Percentiles rank a stretch among this genome's conserved stretches.
These are phyloP conservation scores for Calonectria multiphialidica DNA, from an alignment of 2,329 filamentous ascomycete species.

Conservation along the genomic window DNA sequence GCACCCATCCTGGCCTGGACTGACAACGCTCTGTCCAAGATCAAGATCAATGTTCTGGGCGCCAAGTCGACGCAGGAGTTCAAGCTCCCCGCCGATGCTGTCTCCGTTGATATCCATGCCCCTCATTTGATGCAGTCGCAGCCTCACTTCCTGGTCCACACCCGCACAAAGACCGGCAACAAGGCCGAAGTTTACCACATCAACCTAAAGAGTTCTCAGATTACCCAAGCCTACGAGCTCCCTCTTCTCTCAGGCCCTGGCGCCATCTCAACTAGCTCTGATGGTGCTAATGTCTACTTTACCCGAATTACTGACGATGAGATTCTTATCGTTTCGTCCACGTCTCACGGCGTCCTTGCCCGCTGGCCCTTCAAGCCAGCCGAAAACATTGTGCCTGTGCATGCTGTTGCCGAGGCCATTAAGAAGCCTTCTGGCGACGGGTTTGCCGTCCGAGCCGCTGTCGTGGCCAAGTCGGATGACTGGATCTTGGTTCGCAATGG, in stretches of 20 bases:
- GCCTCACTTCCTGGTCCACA: conserved; percentile 89
- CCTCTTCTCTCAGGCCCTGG: conserved; percentile 78
- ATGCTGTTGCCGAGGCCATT: conserved; percentile 86
- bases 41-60: conserved; percentile 80
- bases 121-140: conserved; percentile 78
- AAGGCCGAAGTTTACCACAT: conserved; percentile 91
- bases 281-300: conserved; percentile 88
- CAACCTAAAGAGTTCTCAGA: conserved; percentile 74
- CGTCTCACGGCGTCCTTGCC: conserved; percentile 80
- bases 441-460: conserved; percentile 83
- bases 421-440: conserved; percentile 72
- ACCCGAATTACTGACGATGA: conserved; percentile 84
- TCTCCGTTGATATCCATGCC: conserved; percentile 76
- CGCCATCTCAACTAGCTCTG: conserved; percentile 82
- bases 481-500: conserved; percentile 90
- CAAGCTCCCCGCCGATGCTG: conserved; percentile 59
- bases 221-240: conserved; percentile 84
- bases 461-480: conserved; percentile 75
- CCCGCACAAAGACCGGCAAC: conserved; percentile 75
- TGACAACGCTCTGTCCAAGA: conserved; percentile 69
- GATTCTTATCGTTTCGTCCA: conserved; percentile 79
- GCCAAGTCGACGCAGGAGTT: conserved; percentile 69
- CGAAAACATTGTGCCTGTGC: conserved; percentile 62
- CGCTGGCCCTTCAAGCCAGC: conserved; percentile 74
- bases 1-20: conserved; percentile 83